Percentiles rank a stretch among this genome's conserved stretches.
Conservation (phyloP, 2,329 filamentous ascomycete species). For the Fusarium sp. region DNA sequence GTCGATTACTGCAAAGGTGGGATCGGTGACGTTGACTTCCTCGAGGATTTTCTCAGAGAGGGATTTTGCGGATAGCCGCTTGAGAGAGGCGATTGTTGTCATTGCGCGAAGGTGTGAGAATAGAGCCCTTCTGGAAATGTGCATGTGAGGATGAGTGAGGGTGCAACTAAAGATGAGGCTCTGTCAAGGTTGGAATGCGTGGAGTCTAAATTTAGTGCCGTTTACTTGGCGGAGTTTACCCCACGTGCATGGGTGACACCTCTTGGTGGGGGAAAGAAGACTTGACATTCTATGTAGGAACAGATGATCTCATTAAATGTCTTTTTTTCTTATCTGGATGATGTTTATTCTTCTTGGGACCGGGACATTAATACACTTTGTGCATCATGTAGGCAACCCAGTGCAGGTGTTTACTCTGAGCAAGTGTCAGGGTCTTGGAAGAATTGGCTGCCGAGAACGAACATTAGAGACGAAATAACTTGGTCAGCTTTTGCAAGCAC, state of each 20-base stretch:
- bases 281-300: not conserved
- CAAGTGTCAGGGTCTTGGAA: too few relatives aligned
- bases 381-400: too few relatives aligned
- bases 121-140: conserved; percentile 8
- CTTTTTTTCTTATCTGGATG: not conserved
- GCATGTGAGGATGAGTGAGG: conserved; percentile 21
- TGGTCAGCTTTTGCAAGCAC: not conserved
- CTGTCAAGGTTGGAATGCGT: not conserved
- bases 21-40: conserved; percentile 54
- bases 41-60: conserved; percentile 73
- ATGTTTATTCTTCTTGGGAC: too few relatives aligned
- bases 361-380: too few relatives aligned
- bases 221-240: not conserved
- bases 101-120: conserved; percentile 48
- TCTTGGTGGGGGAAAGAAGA: not conserved
- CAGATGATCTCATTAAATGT: rapidly evolving
- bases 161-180: conserved; percentile 12
- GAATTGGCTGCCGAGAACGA: too few relatives aligned
- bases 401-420: too few relatives aligned
- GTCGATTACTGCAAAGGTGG: conserved; percentile 79
- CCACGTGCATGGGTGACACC: not conserved
- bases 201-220: conserved; percentile 15
- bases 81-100: conserved; percentile 70
- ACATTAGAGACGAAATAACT: not conserved
- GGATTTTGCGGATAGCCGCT: conserved; percentile 74